phyloP scores from a whole-genome alignment of 148 eudicot species.

The Fagopyrum tataricum region DNA sequence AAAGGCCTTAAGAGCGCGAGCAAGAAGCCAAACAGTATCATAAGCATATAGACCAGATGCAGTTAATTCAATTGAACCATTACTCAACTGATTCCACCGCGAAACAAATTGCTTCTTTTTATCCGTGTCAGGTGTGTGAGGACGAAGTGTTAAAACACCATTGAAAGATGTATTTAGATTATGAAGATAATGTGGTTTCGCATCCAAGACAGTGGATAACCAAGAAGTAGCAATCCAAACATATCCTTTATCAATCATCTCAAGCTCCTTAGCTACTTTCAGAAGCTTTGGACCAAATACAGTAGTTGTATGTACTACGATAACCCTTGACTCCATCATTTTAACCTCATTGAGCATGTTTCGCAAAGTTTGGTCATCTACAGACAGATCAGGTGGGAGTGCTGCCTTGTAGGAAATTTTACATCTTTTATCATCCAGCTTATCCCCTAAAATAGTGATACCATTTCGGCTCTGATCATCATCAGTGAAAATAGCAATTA shows the following conservation, averaged over 20 bases:
- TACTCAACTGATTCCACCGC: constrained; percentile 32
- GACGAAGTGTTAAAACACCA: constrained; percentile 60
- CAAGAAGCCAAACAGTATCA: constrained; percentile 60
- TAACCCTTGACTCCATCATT: constrained; percentile 44
- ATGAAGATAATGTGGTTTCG: constrained; percentile 1
- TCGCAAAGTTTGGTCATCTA: constrained; percentile 16
- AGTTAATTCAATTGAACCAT: constrained; percentile 36
- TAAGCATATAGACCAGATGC: constrained; percentile 55
- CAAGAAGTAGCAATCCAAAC: constrained; percentile 80
- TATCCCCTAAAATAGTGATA: constrained; percentile 38
- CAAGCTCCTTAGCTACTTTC: constrained; percentile 43
- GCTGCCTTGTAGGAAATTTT: constrained; percentile 48
- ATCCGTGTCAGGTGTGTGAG: constrained; percentile 39
- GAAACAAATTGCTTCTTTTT: constrained; percentile 29
- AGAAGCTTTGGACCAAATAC: constrained; percentile 39
- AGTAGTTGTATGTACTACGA: constrained; percentile 36
- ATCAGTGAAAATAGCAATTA: constrained; percentile 46
- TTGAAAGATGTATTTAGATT: constrained; percentile 6
- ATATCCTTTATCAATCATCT: constrained; percentile 57
- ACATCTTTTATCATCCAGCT: constrained; percentile 34
- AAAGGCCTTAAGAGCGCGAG: constrained; percentile 40
- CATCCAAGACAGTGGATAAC: constrained; percentile 56
- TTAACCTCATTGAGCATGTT: constrained; percentile 31
- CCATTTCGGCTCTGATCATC: constrained; percentile 59
- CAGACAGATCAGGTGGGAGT: constrained; percentile 23